Percentiles rank a stretch among this genome's conserved stretches.
Evolutionary conservation across 345 rosid genomes (phyloP).

Genomic region (Hibiscus mutabilis): DNA sequence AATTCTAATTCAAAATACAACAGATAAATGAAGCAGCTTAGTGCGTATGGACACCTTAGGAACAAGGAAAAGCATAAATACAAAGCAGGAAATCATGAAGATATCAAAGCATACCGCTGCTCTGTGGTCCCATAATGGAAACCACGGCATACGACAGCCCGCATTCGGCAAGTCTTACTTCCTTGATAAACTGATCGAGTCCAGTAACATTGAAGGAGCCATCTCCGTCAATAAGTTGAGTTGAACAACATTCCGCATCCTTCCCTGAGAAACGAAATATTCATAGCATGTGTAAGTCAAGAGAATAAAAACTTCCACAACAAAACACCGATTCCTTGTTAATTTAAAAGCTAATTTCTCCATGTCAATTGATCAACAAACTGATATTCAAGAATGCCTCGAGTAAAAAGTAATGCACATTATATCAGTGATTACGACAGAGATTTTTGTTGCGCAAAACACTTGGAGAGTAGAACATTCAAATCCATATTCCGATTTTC

Average conservation of each 20-base stretch:
- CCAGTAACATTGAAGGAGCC: slow-evolving; percentile 64
- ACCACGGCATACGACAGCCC: slow-evolving; percentile 93
- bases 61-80: not conserved
- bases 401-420: too few relatives aligned
- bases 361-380: slow-evolving; percentile 8
- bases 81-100: not conserved
- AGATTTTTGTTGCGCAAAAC: too few relatives aligned
- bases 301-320: not conserved
- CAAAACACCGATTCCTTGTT: not conserved
- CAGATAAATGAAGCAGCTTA: not conserved
- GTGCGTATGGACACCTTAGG: not conserved
- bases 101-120: slow-evolving; percentile 67
- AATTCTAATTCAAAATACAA: not conserved
- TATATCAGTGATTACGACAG: too few relatives aligned
- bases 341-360: not conserved
- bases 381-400: too few relatives aligned
- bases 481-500: not conserved
- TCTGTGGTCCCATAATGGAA: slow-evolving; percentile 99
- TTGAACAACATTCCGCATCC: slow-evolving; percentile 50
- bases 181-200: slow-evolving; percentile 67
- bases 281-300: not conserved
- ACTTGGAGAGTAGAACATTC: not conserved
- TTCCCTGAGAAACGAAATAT: slow-evolving; percentile 27
- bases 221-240: slow-evolving; percentile 93
- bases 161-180: slow-evolving; percentile 63